phyloP scores from a whole-genome alignment of 805 yeast species.

The Maudiozyma pseudohumilis region DNA sequence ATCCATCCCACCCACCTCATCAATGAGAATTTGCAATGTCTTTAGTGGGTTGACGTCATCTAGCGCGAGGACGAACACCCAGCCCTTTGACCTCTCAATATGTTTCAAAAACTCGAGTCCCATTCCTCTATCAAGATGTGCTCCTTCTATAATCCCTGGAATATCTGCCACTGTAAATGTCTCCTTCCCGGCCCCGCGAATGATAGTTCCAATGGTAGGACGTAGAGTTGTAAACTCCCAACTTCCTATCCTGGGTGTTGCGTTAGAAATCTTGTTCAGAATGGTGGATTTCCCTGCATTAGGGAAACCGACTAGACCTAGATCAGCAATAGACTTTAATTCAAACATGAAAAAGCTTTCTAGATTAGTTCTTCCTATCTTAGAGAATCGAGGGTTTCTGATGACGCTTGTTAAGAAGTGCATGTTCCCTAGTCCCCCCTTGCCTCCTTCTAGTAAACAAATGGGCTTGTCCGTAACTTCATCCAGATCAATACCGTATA shows the following conservation, averaged over 20 bases:
- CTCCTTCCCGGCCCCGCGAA: slow-evolving; percentile 44
- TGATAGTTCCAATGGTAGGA: slow-evolving; percentile 86
- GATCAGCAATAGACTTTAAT: slow-evolving; percentile 78
- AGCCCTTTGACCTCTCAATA: slow-evolving; percentile 81
- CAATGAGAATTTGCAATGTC: slow-evolving; percentile 52
- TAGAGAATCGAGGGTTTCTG: slow-evolving; percentile 84
- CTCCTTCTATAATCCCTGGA: slow-evolving; percentile 91
- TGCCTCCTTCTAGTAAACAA: slow-evolving; percentile 70
- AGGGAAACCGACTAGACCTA: slow-evolving; percentile 91
- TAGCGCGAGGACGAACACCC: slow-evolving; percentile 77
- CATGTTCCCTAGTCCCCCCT: slow-evolving; percentile 95
- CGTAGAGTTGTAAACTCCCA: slow-evolving; percentile 94
- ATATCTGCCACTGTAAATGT: slow-evolving; percentile 93
- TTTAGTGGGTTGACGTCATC: slow-evolving; percentile 56
- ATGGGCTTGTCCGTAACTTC: slow-evolving; percentile 56
- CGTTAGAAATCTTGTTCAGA: slow-evolving; percentile 75
- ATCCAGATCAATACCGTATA: slow-evolving; percentile 68
- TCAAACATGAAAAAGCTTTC: slow-evolving; percentile 67
- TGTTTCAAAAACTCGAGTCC: slow-evolving; percentile 89
- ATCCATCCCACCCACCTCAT: slow-evolving; percentile 57
- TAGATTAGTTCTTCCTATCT: slow-evolving; percentile 63
- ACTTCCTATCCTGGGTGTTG: slow-evolving; percentile 86
- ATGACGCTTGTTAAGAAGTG: slow-evolving; percentile 77
- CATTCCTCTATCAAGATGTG: slow-evolving; percentile 77
- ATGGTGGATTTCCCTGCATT: slow-evolving; percentile 95